Evolutionary conservation across 305 asterid genomes (phyloP).

Genomic region (Plantago coronopus): DNA sequence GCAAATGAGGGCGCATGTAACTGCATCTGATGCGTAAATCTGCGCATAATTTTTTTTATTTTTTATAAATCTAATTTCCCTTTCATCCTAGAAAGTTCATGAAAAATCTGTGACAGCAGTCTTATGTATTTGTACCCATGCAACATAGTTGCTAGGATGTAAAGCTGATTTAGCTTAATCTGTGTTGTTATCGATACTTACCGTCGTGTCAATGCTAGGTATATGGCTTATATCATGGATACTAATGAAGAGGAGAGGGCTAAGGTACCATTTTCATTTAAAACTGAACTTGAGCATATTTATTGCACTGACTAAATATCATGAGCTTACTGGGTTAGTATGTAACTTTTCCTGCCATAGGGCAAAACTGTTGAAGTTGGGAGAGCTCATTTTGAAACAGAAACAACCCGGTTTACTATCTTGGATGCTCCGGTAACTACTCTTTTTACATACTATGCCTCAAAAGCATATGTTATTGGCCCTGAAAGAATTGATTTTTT

Average conservation of each 20-base stretch:
- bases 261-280: constrained; percentile 50
- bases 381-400: constrained; percentile 97
- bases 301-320: not conserved
- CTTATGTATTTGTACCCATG: too few species aligned
- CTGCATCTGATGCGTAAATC: too few species aligned
- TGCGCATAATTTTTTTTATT: too few species aligned
- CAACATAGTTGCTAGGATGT: too few species aligned
- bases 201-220: constrained; percentile 43
- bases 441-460: not conserved
- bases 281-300: constrained; percentile 3
- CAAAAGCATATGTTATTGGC: not conserved
- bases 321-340: constrained; percentile 15
- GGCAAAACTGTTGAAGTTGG: constrained; percentile 99
- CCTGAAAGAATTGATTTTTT: too few species aligned
- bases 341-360: constrained; percentile 31
- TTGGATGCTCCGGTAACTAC: constrained; percentile 91
- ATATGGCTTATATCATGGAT: constrained; percentile 98
- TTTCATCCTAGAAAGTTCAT: too few species aligned
- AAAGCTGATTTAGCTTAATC: constrained; percentile 2
- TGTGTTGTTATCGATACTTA: constrained; percentile 16
- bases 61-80: too few species aligned
- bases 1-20: not conserved
- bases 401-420: constrained; percentile 86
- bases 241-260: constrained; percentile 97
- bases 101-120: too few species aligned